Base-by-base conservation (phyloP, 2,329 filamentous ascomycete species). In the Talaromyces sp. region DNA sequence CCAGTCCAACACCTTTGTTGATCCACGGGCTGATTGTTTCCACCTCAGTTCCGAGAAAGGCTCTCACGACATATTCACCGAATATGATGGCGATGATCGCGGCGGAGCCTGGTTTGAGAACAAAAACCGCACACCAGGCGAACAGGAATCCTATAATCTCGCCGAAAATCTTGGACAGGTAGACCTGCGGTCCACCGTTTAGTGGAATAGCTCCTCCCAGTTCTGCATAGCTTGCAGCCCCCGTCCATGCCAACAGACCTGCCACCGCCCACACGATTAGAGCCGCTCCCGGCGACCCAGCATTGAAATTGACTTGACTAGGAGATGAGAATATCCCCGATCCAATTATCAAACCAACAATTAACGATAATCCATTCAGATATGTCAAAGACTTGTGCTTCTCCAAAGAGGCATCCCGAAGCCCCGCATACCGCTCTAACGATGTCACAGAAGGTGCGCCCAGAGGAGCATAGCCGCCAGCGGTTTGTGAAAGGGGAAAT, bases 41-140 rank as follows among this genome's bases (percentile, higher is more conserved):
- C 2, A 89, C 89, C 59, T 96, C 90, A n/a, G 91, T 86, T 8
- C 92, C 92, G 59, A 96, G 87, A 43, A 89, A 82, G 13, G 91
- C 92, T 48, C 91, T 83, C 55, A 97, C 90, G n/a, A 96, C 78
- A 70, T 99, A 99, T 75, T 99, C 94, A 43, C 94, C 94, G 80
- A 97, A 97, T 68, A 99, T 97, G 65, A 99, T 97, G 63, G 93
- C 84, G 63, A 99, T 91, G 69, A 99, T 99, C 61, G 94, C 94
- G 9, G 91, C 87, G 39, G 89, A 89, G 2, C 94, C 94, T 0
- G 94, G 94, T 76, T 97, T 97, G 61, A 99, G 79, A 11, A 99
- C 94, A 60, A 94, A 83, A 15, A 97, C 91, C 0, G 94, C 92
- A 53, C 90, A 91, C 94, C 94, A 99, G 1, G 92, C 95, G 73